A percentile compares a stretch with the other conserved stretches of the same genome.
phyloP scores from a whole-genome alignment of 2,329 filamentous ascomycete species.

The Ambrosiella beaveri region DNA sequence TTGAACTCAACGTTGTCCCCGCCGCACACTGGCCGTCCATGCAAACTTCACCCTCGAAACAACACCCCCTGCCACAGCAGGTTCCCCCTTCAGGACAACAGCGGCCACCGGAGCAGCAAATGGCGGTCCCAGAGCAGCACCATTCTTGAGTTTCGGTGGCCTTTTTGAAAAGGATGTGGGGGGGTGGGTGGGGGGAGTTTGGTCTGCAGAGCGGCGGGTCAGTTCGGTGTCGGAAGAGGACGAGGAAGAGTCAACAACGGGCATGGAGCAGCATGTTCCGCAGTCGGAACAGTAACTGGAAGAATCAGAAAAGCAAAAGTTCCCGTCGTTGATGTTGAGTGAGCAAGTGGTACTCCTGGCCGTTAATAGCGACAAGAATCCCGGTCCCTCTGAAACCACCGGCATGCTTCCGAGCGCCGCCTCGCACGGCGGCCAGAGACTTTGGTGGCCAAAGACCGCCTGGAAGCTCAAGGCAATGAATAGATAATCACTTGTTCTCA shows the following conservation, averaged over 20 bases:
- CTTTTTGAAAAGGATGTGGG: neutral
- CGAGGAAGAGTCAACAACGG: neutral
- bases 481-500: no score
- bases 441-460: no score
- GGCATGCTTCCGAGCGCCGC: no score
- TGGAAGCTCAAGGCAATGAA: no score
- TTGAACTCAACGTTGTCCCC: neutral
- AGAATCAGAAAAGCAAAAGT: slow-evolving; percentile 13
- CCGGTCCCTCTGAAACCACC: no score
- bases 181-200: neutral
- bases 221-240: neutral
- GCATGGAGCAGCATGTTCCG: slow-evolving; percentile 12
- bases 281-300: slow-evolving; percentile 10
- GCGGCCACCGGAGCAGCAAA: slow-evolving; percentile 12
- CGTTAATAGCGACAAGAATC: neutral
- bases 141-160: slow-evolving; percentile 2
- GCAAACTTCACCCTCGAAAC: slow-evolving; percentile 10
- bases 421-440: no score
- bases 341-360: neutral
- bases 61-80: slow-evolving; percentile 13
- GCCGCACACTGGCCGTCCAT: slow-evolving; percentile 7
- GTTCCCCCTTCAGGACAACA: slow-evolving; percentile 11
- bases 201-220: neutral
- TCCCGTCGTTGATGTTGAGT: slow-evolving; percentile 1
- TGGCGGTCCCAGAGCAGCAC: slow-evolving; percentile 9